These are phyloP conservation scores for Vitis hybrid DNA, from an alignment of 177 flowering plant genomes.

Conservation along the genomic window DNA sequence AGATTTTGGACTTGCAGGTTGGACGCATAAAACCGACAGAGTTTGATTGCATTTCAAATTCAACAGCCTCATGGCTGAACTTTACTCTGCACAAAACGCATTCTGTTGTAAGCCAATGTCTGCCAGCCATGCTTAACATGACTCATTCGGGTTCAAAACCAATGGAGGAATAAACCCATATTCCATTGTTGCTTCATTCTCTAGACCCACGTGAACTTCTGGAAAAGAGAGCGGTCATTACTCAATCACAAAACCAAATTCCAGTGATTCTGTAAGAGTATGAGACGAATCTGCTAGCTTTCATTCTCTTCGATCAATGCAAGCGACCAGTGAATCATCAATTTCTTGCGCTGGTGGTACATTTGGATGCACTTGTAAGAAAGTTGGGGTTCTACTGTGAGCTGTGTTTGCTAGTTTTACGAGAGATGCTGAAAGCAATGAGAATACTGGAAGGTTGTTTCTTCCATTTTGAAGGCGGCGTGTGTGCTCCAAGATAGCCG, in stretches of 20 bases:
- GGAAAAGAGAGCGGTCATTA: slow-evolving; percentile 35
- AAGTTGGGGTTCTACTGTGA: too few species aligned
- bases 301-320: too few species aligned
- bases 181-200: slow-evolving; percentile 28
- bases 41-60: slow-evolving; percentile 36
- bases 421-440: too few species aligned
- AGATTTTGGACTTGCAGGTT: slow-evolving; percentile 66
- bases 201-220: slow-evolving; percentile 36
- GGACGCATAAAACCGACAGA: slow-evolving; percentile 65
- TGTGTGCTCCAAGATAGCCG: too few species aligned
- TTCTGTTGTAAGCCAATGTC: slow-evolving; percentile 36
- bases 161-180: slow-evolving; percentile 31
- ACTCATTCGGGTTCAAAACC: slow-evolving; percentile 44
- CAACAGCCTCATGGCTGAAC: slow-evolving; percentile 53
- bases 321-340: too few species aligned
- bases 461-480: too few species aligned
- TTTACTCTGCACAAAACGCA: slow-evolving; percentile 83
- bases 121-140: slow-evolving; percentile 26
- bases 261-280: slow-evolving; percentile 24
- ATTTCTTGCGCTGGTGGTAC: too few species aligned
- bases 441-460: too few species aligned
- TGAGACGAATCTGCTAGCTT: too few species aligned
- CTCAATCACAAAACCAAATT: slow-evolving; percentile 27
- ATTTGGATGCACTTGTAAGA: too few species aligned
- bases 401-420: too few species aligned